Evolutionary conservation across 768 basidiomycete species (phyloP).

Genomic region (Lentinus tigrinus): DNA sequence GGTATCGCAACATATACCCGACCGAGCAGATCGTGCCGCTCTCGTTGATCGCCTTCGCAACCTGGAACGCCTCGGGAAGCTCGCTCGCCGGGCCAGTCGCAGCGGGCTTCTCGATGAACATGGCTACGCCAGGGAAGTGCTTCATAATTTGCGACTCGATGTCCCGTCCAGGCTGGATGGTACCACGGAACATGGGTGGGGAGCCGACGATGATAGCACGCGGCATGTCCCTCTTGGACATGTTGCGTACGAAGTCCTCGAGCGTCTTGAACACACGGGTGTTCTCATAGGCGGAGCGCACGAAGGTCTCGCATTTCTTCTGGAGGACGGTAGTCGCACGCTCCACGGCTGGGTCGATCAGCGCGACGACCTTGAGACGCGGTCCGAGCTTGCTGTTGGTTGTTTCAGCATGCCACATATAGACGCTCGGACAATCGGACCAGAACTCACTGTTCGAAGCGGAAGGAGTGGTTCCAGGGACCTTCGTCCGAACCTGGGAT

Average conservation of each 20-base stretch:
- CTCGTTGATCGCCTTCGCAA: conserved; percentile 71
- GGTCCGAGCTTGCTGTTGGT: conserved; percentile 81
- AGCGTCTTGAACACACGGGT: conserved; percentile 84
- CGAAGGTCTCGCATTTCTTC: conserved; percentile 91
- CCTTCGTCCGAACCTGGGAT: conserved; percentile 77
- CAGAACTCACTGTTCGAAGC: conserved; percentile 74
- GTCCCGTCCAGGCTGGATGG: conserved; percentile 70
- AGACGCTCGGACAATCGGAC: not conserved
- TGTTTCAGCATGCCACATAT: not conserved
- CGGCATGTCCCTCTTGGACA: conserved; percentile 64
- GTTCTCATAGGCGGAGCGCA: conserved; percentile 88
- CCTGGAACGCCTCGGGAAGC: conserved; percentile 64
- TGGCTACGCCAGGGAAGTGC: conserved; percentile 81
- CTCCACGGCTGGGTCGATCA: conserved; percentile 87
- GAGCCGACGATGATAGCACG: conserved; percentile 87
- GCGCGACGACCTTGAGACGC: conserved; percentile 91
- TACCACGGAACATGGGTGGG: conserved; percentile 92
- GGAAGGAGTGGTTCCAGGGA: conserved; percentile 92
- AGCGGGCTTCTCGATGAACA: conserved; percentile 93
- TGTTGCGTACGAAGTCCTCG: conserved; percentile 77
- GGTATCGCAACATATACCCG: conserved; percentile 94
- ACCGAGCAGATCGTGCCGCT: conserved; percentile 82
- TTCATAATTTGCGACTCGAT: conserved; percentile 87
- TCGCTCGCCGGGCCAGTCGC: conserved; percentile 75
- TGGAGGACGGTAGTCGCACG: conserved; percentile 79